These are phyloP conservation scores for Evansstolkia leycettana DNA, from an alignment of 495 filamentous ascomycete species.

Conservation along the genomic window DNA sequence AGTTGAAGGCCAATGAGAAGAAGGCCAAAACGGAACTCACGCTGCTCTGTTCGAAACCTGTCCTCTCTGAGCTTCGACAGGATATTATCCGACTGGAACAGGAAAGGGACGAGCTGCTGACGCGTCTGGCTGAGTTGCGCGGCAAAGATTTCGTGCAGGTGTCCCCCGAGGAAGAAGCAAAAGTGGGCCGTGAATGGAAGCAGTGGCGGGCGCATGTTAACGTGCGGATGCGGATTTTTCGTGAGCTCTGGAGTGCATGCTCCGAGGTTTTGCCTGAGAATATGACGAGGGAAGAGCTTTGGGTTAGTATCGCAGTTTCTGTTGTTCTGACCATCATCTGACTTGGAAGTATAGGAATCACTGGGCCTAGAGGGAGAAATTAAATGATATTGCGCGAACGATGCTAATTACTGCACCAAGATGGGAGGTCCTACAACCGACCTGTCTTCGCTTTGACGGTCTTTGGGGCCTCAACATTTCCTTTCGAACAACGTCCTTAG, in stretches of 20 bases:
- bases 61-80: conserved; percentile 37
- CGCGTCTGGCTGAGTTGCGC: conserved; percentile 26
- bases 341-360: conserved; percentile 22
- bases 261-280: conserved; percentile 36
- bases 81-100: conserved; percentile 32
- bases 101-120: conserved; percentile 29
- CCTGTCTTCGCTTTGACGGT: too few species aligned
- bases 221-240: conserved; percentile 37
- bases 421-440: too few species aligned
- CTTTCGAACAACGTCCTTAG: too few species aligned
- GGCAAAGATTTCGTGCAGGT: conserved; percentile 20
- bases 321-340: neutral
- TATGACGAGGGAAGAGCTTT: conserved; percentile 33
- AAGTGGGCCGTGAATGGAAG: conserved; percentile 36
- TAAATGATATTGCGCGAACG: too few species aligned
- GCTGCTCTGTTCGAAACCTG: conserved; percentile 34
- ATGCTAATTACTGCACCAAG: too few species aligned
- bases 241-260: conserved; percentile 36
- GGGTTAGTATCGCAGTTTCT: conserved; percentile 27
- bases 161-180: conserved; percentile 31
- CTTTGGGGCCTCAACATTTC: too few species aligned
- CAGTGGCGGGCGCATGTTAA: conserved; percentile 36
- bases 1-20: conserved; percentile 39
- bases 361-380: conserved; percentile 28
- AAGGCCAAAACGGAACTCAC: conserved; percentile 34